Evolutionary conservation across 2,329 filamentous ascomycete genomes (phyloP).

Genomic region (Aspergillus novofumigatus): DNA sequence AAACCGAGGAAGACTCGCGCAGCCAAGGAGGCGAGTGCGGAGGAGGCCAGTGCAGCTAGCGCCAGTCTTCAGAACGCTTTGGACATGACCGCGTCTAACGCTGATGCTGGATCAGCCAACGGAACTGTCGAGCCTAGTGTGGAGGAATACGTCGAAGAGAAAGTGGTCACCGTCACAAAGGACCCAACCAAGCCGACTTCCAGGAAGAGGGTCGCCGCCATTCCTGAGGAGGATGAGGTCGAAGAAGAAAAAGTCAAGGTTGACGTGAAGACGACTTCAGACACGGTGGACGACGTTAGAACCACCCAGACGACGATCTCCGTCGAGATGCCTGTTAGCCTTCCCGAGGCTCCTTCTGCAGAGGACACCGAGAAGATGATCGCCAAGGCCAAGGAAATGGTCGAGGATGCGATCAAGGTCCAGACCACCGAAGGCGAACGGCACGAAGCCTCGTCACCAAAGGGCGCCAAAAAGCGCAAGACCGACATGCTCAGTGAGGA

Average conservation of each 20-base stretch:
- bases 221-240: conserved; percentile 17
- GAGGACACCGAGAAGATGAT: conserved; percentile 82
- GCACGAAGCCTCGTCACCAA: conserved; percentile 26
- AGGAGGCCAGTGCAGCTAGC: conserved; percentile 46
- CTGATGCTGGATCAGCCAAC: conserved; percentile 22
- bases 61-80: conserved; percentile 47
- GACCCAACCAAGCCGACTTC: conserved; percentile 21
- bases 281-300: conserved; percentile 54
- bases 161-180: conserved; percentile 19
- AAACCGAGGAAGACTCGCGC: conserved; percentile 50
- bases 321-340: conserved; percentile 67
- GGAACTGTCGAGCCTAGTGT: conserved; percentile 24
- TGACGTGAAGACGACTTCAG: conserved; percentile 63
- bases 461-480: conserved; percentile 64
- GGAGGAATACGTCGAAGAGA: conserved; percentile 25
- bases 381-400: conserved; percentile 81
- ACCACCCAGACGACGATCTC: conserved; percentile 69
- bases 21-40: conserved; percentile 46
- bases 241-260: conserved; percentile 59
- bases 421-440: conserved; percentile 39
- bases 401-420: conserved; percentile 61
- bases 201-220: conserved; percentile 12
- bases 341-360: conserved; percentile 64
- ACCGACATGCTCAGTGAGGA: conserved; percentile 61
- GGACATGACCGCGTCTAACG: conserved; percentile 39